Base-by-base conservation (phyloP, 2,329 filamentous ascomycete genomes). In the Diaporthe batatas region DNA sequence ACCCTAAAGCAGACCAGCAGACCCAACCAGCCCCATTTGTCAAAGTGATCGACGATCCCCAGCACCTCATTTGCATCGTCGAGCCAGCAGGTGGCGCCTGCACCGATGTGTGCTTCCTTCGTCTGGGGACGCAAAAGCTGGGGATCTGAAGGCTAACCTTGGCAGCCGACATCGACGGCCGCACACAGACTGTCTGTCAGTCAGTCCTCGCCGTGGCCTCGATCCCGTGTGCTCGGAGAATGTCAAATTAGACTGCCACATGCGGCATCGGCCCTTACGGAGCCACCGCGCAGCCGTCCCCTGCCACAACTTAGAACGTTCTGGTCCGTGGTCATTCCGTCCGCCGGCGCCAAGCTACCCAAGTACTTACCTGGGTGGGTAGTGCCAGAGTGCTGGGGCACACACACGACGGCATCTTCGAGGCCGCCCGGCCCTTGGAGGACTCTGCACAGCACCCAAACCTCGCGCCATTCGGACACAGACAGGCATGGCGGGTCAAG, bases 61-160 rank as follows among this genome's bases (percentile, higher is more conserved):
- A 70, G 44, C 34, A 32, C 53, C 55, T 53, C 68, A 62, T 62
- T 70, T 53, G 34, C 44, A 53, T 62, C n/a, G 10, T 58, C 29
- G 44, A 70, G 55, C 68, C 68, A 70, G 36, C 44, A 44, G 32
- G 68, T 62, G 68, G 68, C 68, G 34, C 44, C 36, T 70, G 68
- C 68, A 21, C 49, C 44, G 68, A 39, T 59, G 23, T n/a, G n/a
- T 36, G 55, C 34, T 54, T 44, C 68, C 55, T 62, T 62, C 68
- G 12, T 70, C 68, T 34, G 68, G 68, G 68, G 68, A 14, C 16
- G 18, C 55, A 62, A 67, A 67, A 70, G 47, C 55, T 53, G 44
- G 68, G 55, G 57, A 42, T 44, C 42, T 62, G 44, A 29, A n/a
- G 29, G 44, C 47, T n/a, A n/a, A 44, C 32, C 55, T 42, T 62